phyloP scores from a whole-genome alignment of 192 early-diverging fungal genomes.

The Phlyctochytrium planicorne region DNA sequence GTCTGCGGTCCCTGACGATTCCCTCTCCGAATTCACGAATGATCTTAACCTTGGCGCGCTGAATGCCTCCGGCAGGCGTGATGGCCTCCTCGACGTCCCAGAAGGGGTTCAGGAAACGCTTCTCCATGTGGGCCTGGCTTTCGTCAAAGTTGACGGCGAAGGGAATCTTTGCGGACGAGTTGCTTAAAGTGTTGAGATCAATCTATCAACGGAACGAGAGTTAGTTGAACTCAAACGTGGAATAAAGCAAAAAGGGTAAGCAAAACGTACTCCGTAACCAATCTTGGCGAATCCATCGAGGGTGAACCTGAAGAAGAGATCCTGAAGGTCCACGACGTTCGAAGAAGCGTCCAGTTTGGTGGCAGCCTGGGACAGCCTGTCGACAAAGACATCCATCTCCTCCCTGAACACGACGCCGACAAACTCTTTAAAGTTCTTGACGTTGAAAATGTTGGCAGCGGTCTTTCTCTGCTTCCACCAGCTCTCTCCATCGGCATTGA shows the following conservation, averaged over 20 bases:
- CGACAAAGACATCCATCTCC: slow-evolving; percentile 23
- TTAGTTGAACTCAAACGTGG: too few species aligned
- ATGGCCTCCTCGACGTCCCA: slow-evolving; percentile 20
- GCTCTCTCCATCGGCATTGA: slow-evolving; percentile 65
- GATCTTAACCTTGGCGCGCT: slow-evolving; percentile 4
- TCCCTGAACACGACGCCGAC: slow-evolving; percentile 26
- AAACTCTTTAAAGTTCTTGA: slow-evolving; percentile 29
- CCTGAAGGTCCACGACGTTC: slow-evolving; percentile 36
- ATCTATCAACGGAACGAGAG: too few species aligned
- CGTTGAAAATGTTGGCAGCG: slow-evolving; percentile 41
- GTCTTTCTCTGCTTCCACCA: slow-evolving; percentile 65
- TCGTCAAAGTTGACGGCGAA: slow-evolving; percentile 36
- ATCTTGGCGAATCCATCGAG: slow-evolving; percentile 35
- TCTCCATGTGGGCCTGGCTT: slow-evolving; percentile 4
- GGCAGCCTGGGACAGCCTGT: slow-evolving; percentile 24
- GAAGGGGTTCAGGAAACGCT: slow-evolving; percentile 28
- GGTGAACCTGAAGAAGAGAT: slow-evolving; percentile 37
- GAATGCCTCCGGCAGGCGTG: not conserved
- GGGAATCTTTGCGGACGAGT: slow-evolving; percentile 19
- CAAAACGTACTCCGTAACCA: slow-evolving; percentile 23
- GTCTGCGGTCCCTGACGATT: slow-evolving; percentile 7
- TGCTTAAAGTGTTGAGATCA: not conserved
- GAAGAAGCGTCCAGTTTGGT: not conserved
- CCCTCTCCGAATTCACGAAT: slow-evolving; percentile 19
- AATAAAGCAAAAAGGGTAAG: slow-evolving; percentile 7